phyloP scores from a whole-genome alignment of 2,329 filamentous ascomycete genomes.

The Aspergillus costaricaensis region DNA sequence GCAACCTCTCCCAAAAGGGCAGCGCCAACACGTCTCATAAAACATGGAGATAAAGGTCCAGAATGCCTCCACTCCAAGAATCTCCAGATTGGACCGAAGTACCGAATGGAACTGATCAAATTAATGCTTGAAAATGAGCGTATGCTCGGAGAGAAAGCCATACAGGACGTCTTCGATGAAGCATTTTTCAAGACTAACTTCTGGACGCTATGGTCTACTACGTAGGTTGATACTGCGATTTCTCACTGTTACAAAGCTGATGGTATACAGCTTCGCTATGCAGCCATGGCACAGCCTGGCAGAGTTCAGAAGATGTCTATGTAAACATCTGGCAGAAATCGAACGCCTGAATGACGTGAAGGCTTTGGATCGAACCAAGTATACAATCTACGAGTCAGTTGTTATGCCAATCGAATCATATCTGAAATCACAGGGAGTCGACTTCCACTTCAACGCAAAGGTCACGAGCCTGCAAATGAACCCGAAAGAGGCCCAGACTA shows the following conservation, averaged over 20 bases:
- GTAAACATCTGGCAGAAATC: slow-evolving; percentile 26
- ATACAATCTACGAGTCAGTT: slow-evolving; percentile 29
- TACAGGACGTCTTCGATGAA: slow-evolving; percentile 29
- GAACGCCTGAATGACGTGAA: slow-evolving; percentile 23
- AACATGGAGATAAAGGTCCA: not conserved
- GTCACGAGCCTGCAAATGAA: slow-evolving; percentile 27
- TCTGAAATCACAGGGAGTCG: slow-evolving; percentile 27
- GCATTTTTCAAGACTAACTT: slow-evolving; percentile 26
- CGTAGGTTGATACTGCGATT: slow-evolving; percentile 8
- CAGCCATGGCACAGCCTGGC: slow-evolving; percentile 26
- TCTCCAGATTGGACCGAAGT: slow-evolving; percentile 17
- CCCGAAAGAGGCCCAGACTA: slow-evolving; percentile 26
- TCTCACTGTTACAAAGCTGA: not conserved
- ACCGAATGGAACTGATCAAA: slow-evolving; percentile 21
- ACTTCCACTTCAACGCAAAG: slow-evolving; percentile 28
- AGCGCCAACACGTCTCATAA: slow-evolving; percentile 3
- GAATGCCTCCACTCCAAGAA: slow-evolving; percentile 10
- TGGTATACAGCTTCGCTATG: slow-evolving; percentile 20
- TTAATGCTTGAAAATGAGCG: slow-evolving; percentile 24
- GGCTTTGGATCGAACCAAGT: slow-evolving; percentile 26
- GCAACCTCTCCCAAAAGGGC: slow-evolving; percentile 5
- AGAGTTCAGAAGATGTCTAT: slow-evolving; percentile 27
- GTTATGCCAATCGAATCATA: slow-evolving; percentile 26
- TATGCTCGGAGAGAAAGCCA: slow-evolving; percentile 30
- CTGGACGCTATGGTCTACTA: slow-evolving; percentile 28